A percentile compares a stretch with the other conserved stretches of the same genome.
Evolutionary conservation across 1,284 basidiomycete species (phyloP).

Genomic region (Pyrrhoderma noxium): DNA sequence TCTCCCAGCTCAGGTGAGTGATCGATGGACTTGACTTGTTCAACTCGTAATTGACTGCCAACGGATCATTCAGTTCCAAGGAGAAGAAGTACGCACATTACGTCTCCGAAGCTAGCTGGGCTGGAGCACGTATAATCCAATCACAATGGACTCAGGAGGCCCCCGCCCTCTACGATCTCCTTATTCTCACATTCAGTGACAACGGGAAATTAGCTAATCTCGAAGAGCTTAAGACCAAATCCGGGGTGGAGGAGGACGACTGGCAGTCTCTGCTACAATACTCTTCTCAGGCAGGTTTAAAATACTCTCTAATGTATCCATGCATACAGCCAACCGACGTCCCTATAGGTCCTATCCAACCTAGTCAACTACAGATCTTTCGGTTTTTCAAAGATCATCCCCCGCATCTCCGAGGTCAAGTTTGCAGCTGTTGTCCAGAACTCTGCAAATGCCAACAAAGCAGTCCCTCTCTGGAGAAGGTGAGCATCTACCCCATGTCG

Average conservation of each 20-base stretch:
- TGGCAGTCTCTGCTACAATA: conserved; percentile 70
- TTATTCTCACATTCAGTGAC: conserved; percentile 61
- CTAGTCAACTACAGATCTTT: conserved; percentile 74
- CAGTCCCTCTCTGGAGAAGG: conserved; percentile 54
- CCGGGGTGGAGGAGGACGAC: conserved; percentile 48
- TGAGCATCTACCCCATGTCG: conserved; percentile 21
- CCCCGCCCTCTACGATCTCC: conserved; percentile 56
- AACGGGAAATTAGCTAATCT: conserved; percentile 54
- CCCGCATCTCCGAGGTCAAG: conserved; percentile 51
- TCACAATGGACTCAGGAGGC: conserved; percentile 70
- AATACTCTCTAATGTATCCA: conserved; percentile 1
- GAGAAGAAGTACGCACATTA: conserved; percentile 76
- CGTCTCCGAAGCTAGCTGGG: conserved; percentile 66
- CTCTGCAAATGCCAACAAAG: conserved; percentile 49
- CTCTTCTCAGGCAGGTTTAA: conserved; percentile 50
- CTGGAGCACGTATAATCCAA: conserved; percentile 75
- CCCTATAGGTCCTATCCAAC: conserved; percentile 59
- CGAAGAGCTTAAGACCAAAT: conserved; percentile 40
- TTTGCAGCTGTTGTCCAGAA: conserved; percentile 58
- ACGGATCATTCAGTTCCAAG: conserved; percentile 37
- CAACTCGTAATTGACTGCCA: neutral
- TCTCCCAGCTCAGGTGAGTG: conserved; percentile 17
- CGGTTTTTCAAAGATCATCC: conserved; percentile 78
- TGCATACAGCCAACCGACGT: conserved; percentile 5
- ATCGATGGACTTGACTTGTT: neutral